Percentiles rank a stretch among this genome's conserved stretches.
phyloP scores from a whole-genome alignment of 352 stramenopile species.

The Phytophthora sp. region DNA sequence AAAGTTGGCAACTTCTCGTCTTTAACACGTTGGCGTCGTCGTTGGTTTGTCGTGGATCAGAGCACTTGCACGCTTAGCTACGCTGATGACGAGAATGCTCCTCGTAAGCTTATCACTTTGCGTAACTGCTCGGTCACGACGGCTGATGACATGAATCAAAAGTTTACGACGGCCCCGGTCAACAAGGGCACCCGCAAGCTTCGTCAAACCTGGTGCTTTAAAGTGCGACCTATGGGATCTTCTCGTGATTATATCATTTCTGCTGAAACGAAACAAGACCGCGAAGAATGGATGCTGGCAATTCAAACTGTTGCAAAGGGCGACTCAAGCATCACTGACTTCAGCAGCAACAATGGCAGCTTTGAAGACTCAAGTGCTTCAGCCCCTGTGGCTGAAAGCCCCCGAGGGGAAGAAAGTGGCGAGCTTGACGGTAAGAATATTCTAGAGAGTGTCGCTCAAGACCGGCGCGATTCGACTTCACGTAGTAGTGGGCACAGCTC shows the following conservation, averaged over 20 bases:
- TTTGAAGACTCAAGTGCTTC: constrained; percentile 41
- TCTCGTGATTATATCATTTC: constrained; percentile 82
- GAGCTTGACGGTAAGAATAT: constrained; percentile 68
- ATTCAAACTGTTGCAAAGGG: constrained; percentile 80
- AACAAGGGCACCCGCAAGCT: constrained; percentile 83
- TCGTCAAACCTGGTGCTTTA: constrained; percentile 83
- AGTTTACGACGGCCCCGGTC: constrained; percentile 74
- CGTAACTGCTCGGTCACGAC: constrained; percentile 71
- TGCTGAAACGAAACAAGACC: constrained; percentile 88
- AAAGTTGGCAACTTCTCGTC: constrained; percentile 79
- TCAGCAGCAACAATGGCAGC: constrained; percentile 29
- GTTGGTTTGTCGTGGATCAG: constrained; percentile 86
- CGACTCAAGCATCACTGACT: constrained; percentile 41
- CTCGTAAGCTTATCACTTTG: constrained; percentile 78
- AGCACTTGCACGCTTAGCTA: constrained; percentile 83
- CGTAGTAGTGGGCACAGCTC: constrained; percentile 65
- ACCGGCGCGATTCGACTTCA: constrained; percentile 65
- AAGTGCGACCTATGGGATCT: constrained; percentile 67
- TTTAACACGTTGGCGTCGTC: constrained; percentile 74
- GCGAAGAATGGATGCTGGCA: constrained; percentile 90
- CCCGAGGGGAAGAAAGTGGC: constrained; percentile 51
- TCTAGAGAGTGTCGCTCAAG: constrained; percentile 36
- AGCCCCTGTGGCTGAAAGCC: constrained; percentile 25
- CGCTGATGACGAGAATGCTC: constrained; percentile 65
- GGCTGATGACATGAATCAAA: constrained; percentile 86